Conservation (phyloP, 306 rosid species). For the Prunus fruticosa region DNA sequence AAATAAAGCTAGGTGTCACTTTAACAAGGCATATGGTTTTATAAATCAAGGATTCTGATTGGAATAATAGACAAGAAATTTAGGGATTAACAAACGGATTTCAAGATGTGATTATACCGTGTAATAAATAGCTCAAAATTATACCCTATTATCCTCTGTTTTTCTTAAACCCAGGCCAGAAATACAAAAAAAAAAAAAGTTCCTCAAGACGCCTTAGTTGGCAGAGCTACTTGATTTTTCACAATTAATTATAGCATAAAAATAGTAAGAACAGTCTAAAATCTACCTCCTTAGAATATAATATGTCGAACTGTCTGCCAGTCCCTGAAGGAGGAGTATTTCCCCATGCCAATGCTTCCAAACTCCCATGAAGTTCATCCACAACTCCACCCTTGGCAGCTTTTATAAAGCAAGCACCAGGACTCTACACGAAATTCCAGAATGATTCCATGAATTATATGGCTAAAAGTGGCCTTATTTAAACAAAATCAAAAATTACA, state of each 20-base stretch:
- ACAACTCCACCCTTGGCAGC: constrained; percentile 75
- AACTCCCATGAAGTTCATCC: constrained; percentile 65
- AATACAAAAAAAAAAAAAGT: too few species aligned
- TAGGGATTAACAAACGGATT: too few species aligned
- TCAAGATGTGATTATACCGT: neutral
- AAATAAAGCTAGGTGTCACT: neutral
- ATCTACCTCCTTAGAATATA: constrained; percentile 61
- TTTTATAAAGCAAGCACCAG: constrained; percentile 74
- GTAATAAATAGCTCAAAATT: neutral
- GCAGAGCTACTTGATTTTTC: neutral
- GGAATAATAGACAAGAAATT: neutral
- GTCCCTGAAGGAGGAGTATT: constrained; percentile 69
- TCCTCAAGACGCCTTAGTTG: neutral
- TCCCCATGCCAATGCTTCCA: constrained; percentile 95
- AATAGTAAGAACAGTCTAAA: neutral
- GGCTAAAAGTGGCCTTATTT: constrained; percentile 7
- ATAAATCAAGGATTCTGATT: neutral
- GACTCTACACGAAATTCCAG: constrained; percentile 61
- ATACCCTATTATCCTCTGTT: neutral
- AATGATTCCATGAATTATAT: constrained; percentile 25
- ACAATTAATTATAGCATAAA: neutral
- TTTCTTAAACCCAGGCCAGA: neutral
- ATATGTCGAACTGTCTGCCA: constrained; percentile 69
- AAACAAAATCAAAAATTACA: neutral
- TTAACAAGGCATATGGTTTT: neutral